Conservation (phyloP, 306 rosid genomes). For the Dryas octopetala region DNA sequence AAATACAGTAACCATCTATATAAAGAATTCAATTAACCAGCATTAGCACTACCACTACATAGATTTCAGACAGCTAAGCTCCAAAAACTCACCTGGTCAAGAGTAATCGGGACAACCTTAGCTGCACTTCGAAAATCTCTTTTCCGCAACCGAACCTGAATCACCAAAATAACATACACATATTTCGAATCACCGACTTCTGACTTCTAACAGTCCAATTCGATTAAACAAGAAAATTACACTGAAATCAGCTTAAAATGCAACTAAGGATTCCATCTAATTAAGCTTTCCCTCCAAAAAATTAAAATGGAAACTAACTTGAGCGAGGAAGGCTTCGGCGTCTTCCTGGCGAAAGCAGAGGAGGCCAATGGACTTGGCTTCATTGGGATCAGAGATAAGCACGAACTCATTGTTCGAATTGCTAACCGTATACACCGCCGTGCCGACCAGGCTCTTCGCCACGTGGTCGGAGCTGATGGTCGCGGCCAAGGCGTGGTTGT, state of each 20-base stretch:
- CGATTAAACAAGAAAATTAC: background rate
- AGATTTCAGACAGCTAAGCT: background rate
- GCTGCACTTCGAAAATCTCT: conserved; percentile 66
- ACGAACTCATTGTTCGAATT: conserved; percentile 93
- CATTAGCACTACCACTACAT: background rate
- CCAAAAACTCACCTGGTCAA: conserved; percentile 66
- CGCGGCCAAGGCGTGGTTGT: conserved; percentile 59
- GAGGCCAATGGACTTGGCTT: conserved; percentile 76
- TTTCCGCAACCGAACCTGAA: conserved; percentile 71
- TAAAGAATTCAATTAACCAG: background rate
- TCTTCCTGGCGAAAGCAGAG: conserved; percentile 96
- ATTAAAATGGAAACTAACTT: conserved; percentile 35
- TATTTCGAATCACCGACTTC: background rate
- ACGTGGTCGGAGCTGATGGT: conserved; percentile 51
- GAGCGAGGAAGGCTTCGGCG: conserved; percentile 89
- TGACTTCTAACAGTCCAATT: background rate
- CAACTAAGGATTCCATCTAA: background rate
- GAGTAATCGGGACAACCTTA: conserved; percentile 82
- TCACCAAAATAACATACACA: background rate
- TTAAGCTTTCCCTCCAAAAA: background rate
- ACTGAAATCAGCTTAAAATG: background rate
- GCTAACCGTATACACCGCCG: conserved; percentile 86
- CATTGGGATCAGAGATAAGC: conserved; percentile 76
- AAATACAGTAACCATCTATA: too few species aligned
- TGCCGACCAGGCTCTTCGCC: conserved; percentile 76